Percentiles rank a stretch among this genome's conserved stretches.
Conservation (phyloP, 768 basidiomycete species). For the Pisolithus sp. region DNA sequence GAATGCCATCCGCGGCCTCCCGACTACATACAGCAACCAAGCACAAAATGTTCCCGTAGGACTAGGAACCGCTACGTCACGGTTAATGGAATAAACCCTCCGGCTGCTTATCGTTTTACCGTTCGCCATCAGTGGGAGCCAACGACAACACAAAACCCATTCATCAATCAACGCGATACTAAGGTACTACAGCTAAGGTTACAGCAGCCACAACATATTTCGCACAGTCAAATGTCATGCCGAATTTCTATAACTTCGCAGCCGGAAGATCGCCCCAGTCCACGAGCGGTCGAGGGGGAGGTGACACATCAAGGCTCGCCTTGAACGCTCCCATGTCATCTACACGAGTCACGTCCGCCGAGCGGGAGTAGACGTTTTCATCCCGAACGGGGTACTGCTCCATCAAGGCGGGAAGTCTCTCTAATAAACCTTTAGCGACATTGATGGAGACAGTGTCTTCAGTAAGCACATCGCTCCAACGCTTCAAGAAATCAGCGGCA, state of each 20-base stretch:
- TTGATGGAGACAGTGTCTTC: constrained; percentile 36
- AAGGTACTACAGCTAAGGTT: too few species aligned
- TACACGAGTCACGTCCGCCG: constrained; percentile 51
- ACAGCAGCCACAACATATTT: too few species aligned
- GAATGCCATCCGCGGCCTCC: too few species aligned
- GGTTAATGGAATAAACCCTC: too few species aligned
- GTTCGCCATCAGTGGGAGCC: too few species aligned
- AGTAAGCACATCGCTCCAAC: constrained; percentile 47
- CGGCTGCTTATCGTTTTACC: too few species aligned
- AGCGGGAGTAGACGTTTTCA: constrained; percentile 41
- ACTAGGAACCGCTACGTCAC: too few species aligned
- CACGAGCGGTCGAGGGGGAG: constrained; percentile 60
- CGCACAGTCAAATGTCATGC: neutral
- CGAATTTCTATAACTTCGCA: constrained; percentile 42
- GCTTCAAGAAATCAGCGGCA: constrained; percentile 51
- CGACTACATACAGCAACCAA: too few species aligned
- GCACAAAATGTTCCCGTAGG: too few species aligned
- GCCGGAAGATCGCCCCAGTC: constrained; percentile 69
- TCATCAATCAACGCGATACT: too few species aligned
- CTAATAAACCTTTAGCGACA: constrained; percentile 41
- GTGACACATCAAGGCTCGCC: constrained; percentile 45
- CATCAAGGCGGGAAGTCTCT: constrained; percentile 51
- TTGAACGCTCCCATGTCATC: constrained; percentile 65
- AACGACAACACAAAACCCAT: too few species aligned
- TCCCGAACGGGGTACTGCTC: constrained; percentile 49